Conservation (phyloP, 768 basidiomycete genomes). For the Rhizopogon vinicolor region DNA sequence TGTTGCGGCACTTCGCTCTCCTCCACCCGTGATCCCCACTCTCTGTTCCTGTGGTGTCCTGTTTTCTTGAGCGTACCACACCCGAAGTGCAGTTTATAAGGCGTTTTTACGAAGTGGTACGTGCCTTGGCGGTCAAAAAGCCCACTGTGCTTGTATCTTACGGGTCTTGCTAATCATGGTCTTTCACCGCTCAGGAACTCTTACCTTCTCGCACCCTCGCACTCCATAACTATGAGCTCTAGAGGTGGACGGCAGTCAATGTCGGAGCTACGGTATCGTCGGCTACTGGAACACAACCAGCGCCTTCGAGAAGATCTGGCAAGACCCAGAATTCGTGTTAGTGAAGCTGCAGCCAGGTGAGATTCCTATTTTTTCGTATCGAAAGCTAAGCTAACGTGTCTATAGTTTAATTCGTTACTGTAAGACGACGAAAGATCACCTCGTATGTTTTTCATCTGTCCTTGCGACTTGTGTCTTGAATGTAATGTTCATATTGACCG, state of each 20-base stretch:
- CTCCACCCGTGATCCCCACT: conserved; percentile 1
- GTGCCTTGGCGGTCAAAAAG: neutral
- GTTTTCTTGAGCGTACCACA: neutral
- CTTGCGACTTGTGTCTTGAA: neutral
- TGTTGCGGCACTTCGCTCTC: neutral
- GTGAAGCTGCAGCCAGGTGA: conserved; percentile 67
- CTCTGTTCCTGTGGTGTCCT: neutral
- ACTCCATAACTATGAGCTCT: conserved; percentile 44
- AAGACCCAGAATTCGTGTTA: conserved; percentile 65
- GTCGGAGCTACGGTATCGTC: conserved; percentile 79
- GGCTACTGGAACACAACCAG: conserved; percentile 72
- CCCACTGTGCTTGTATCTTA: conserved; percentile 1
- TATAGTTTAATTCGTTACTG: conserved; percentile 68
- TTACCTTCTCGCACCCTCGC: neutral
- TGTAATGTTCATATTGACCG: conserved; percentile 8
- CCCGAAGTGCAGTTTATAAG: neutral
- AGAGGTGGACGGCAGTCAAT: conserved; percentile 67
- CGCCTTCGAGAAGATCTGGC: conserved; percentile 68
- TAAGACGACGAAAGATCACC: conserved; percentile 68
- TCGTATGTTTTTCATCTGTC: conserved; percentile 34
- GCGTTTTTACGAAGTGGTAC: neutral
- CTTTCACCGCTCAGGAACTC: neutral
- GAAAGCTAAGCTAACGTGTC: conserved; percentile 3
- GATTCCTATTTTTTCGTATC: conserved; percentile 17
- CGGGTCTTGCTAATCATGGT: neutral